Percentiles rank a stretch among this genome's conserved stretches.
Conservation (phyloP, 192 early-diverging fungal genomes). For the Coemansia sp. region DNA sequence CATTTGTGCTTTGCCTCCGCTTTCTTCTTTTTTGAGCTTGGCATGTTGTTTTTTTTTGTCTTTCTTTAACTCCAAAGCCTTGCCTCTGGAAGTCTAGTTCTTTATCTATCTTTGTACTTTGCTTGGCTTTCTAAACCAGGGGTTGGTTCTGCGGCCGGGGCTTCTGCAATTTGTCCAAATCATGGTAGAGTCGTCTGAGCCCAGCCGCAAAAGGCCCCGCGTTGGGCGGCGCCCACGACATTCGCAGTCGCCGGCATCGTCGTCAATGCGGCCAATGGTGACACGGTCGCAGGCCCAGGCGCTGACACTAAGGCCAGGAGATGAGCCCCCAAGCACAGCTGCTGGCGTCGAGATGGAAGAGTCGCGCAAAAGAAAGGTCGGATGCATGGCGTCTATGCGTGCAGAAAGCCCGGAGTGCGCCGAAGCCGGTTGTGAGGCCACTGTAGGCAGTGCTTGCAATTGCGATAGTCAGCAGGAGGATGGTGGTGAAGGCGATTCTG, state of each 20-base stretch:
- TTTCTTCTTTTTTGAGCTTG: too few relatives aligned
- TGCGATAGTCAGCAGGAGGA: neutral
- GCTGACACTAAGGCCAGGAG: slow-evolving; percentile 15
- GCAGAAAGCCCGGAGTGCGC: neutral
- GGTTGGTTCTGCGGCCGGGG: neutral
- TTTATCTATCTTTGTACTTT: too few relatives aligned
- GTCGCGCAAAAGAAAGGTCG: neutral
- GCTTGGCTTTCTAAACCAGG: too few relatives aligned
- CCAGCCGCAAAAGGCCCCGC: slow-evolving; percentile 44
- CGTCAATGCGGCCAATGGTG: slow-evolving; percentile 29
- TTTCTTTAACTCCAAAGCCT: too few relatives aligned
- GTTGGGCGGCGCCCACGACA: slow-evolving; percentile 23
- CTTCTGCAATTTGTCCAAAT: neutral
- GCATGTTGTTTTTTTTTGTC: too few relatives aligned
- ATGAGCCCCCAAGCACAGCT: neutral
- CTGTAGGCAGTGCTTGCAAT: neutral
- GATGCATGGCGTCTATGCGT: neutral
- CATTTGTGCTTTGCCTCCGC: too few relatives aligned
- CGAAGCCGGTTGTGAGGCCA: neutral
- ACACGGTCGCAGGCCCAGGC: slow-evolving; percentile 41
- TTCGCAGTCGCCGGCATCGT: slow-evolving; percentile 7
- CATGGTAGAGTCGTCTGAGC: slow-evolving; percentile 36
- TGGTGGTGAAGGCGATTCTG: neutral
- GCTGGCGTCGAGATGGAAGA: neutral
- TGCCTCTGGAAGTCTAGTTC: too few relatives aligned